Base-by-base conservation (phyloP, 192 early-diverging fungal species). In the Umbelopsis sp. region DNA sequence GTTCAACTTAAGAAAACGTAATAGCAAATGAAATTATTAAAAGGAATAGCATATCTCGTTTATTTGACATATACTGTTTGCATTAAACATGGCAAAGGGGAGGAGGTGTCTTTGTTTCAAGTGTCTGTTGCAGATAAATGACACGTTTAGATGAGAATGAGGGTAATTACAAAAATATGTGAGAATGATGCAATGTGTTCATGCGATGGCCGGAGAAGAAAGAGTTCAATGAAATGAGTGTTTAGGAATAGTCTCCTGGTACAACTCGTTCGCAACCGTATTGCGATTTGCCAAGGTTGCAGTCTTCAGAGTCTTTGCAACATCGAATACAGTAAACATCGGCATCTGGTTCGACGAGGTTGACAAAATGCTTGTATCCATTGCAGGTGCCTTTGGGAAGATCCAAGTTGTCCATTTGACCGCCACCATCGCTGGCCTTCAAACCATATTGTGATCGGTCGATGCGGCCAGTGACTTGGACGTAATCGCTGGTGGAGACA, bases 381-480 rank as follows among this genome's bases (percentile, higher is more conserved):
- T 69, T 74, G 53, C 75, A 80, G 4, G 73, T 68, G 2, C 68
- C 74, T 5, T 22, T 21, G 15, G 49, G 44, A 21, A 71, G 46
- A 46, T 69, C 67, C 61, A 15, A 67, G n/a, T 61, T 61, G 27
- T 61, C 55, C 55, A 61, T 61, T 67, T 87, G 85, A 23, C 85
- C 85, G 46, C 85, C 85, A 5, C 71, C 71, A 47, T 87, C 85
- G 7, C 41, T 70, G 0, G 68, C 12, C 15, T 66, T 20, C 18
- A 85, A 44, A 1, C 53, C 64, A 23, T 78, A 85, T 33, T 73
- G 71, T 13, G 64, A 47, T 13, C 70, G 72, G 46, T 83, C 65
- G 35, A 87, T 85, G 27, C 68, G 67, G 44, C 85, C 85, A 49
- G 85, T 87, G 11, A 87, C 71, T 64, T 87, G 85, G 33, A 83